Evolutionary conservation across 2,329 filamentous ascomycete genomes (phyloP).

Genomic region (Diaporthe humulicola): DNA sequence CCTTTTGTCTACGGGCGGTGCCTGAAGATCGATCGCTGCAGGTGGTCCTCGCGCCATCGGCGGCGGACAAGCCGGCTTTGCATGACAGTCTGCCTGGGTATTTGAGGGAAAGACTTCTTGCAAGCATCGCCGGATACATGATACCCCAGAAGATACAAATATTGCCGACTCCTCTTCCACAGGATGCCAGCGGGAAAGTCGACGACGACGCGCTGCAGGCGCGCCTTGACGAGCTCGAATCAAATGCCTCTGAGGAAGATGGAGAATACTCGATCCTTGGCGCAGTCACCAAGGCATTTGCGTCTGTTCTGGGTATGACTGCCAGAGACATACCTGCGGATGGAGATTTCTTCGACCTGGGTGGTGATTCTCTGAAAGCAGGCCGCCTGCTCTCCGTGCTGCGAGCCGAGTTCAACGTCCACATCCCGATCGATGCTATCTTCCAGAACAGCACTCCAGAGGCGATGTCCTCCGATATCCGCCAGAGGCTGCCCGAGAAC

Average conservation of each 20-base stretch:
- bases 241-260: constrained; percentile 33
- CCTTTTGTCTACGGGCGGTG: constrained; percentile 41
- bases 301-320: constrained; percentile 57
- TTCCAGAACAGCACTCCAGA: constrained; percentile 62
- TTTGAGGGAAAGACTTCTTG: constrained; percentile 39
- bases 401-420: constrained; percentile 60
- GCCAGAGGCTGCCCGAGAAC: not conserved
- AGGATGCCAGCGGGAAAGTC: constrained; percentile 44
- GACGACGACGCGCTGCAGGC: constrained; percentile 26
- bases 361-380: constrained; percentile 67
- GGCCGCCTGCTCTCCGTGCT: constrained; percentile 65
- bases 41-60: constrained; percentile 20
- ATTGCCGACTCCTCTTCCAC: constrained; percentile 52
- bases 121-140: constrained; percentile 49
- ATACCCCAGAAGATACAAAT: constrained; percentile 54
- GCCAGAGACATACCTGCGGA: constrained; percentile 53
- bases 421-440: constrained; percentile 64
- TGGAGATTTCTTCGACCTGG: constrained; percentile 65
- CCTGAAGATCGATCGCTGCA: constrained; percentile 39
- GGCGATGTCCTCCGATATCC: constrained; percentile 49
- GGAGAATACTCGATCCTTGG: constrained; percentile 48
- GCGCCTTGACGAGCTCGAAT: constrained; percentile 9
- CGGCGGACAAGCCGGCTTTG: not conserved
- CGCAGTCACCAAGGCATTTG: constrained; percentile 59
- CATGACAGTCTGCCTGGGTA: constrained; percentile 23